Conservation (phyloP, 2,329 filamentous ascomycete genomes). For the Calonectria naviculata region DNA sequence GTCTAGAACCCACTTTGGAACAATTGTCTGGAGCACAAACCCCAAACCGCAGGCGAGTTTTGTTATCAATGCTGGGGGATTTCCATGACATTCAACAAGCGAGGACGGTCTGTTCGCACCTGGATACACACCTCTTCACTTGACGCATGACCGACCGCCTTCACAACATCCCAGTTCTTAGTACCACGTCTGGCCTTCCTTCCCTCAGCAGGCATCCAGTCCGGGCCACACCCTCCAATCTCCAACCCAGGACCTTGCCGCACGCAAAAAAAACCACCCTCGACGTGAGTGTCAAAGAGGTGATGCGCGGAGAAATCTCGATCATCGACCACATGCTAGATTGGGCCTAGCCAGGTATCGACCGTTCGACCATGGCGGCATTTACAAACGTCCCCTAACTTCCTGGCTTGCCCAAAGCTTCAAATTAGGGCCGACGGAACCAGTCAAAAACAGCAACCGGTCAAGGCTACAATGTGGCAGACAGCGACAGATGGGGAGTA, state of each 20-base stretch:
- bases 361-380: neutral
- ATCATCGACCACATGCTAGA: neutral
- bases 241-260: slow-evolving; percentile 1
- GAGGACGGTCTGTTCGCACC: slow-evolving; percentile 3
- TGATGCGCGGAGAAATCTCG: neutral
- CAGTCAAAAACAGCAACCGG: neutral
- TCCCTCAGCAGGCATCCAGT: neutral
- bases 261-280: neutral
- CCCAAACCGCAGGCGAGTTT: neutral
- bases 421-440: neutral
- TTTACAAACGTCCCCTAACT: neutral
- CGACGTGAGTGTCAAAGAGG: neutral
- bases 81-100: neutral
- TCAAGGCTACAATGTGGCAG: neutral
- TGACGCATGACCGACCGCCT: neutral
- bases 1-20: slow-evolving; percentile 15
- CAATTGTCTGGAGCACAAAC: slow-evolving; percentile 4
- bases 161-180: neutral
- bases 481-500: neutral
- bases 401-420: neutral
- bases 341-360: neutral
- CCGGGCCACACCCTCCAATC: slow-evolving; percentile 6
- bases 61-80: slow-evolving; percentile 1
- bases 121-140: slow-evolving; percentile 2
- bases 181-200: neutral